These are phyloP conservation scores for Erysiphe neolycopersici DNA, from an alignment of 2,329 filamentous ascomycete species.

Conservation along the genomic window DNA sequence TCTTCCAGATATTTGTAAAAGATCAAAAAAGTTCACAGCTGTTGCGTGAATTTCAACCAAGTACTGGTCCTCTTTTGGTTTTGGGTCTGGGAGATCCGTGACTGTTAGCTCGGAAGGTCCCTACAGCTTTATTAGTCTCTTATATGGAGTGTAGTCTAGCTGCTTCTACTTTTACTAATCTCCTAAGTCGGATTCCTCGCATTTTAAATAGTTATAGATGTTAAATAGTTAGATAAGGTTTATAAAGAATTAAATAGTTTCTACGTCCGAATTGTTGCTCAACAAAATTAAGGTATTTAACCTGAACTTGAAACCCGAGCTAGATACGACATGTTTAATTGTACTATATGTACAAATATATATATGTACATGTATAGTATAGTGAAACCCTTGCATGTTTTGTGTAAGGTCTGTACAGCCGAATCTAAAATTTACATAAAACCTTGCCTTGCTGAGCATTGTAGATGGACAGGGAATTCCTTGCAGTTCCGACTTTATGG, in stretches of 20 bases:
- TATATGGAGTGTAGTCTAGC: neutral
- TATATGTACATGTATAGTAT: no score
- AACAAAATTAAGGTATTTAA: no score
- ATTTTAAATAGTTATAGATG: slow-evolving; percentile 20
- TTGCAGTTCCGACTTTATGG: neutral
- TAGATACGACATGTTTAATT: no score
- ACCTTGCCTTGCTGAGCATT: no score
- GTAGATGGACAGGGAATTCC: neutral
- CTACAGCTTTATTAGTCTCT: slow-evolving; percentile 17
- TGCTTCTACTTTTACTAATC: slow-evolving; percentile 41
- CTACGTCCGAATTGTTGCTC: no score
- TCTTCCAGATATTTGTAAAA: slow-evolving; percentile 82
- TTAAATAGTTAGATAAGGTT: no score
- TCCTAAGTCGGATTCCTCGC: slow-evolving; percentile 45
- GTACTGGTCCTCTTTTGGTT: slow-evolving; percentile 48
- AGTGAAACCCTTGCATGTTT: no score
- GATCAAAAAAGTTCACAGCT: slow-evolving; percentile 92
- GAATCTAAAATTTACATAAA: no score
- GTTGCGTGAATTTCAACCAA: slow-evolving; percentile 65
- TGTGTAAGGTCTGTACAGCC: no score
- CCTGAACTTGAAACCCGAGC: no score
- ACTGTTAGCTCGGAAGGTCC: slow-evolving; percentile 57
- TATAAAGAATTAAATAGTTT: no score
- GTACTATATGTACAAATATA: no score
- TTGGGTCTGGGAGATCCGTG: slow-evolving; percentile 45